Base-by-base conservation (phyloP, 768 basidiomycete genomes). In the Phaeotremella skinneri region DNA sequence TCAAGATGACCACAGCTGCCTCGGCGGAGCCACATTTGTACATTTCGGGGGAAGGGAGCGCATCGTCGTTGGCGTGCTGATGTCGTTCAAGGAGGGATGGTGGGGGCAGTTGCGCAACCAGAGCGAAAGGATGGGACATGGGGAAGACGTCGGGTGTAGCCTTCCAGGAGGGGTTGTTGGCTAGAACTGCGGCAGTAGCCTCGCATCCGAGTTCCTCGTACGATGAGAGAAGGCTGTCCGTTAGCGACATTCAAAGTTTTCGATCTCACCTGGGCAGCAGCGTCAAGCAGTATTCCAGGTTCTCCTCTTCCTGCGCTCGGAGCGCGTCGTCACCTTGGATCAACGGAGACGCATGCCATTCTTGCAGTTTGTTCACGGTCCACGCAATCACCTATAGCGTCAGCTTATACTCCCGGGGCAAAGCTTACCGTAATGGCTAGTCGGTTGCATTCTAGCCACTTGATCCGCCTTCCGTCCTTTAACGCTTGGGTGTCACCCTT, bases 401-500 rank as follows among this genome's bases (percentile, higher is more conserved):
- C 27, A 20, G 29, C 25, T 30, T 23, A 20, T 14, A 14, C 23
- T 20, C 34, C 90, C 84, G 7, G 88, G 90, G 26, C 21, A 6
- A 3, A 30, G 60, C 92, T 79, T 42, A 94, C 88, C 0, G 91
- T 91, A 41, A 92, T 85, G 59, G 89, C 91, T 27, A 98, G 81
- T n/a, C 94, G 83, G 57, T 87, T 87, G 61, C 85, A 86, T 76
- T 98, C 93, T 61, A 98, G 71, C 93, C 93, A 97, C 52, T 81
- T 82, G 25, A 94, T 82, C 7, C 89, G 83, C n/a, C 87, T 86
- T 7, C 82, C 80, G 72, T 96, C 91, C 45, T 84, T 82, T 20
- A 79, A 81, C 34, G 70, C 76, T 59, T 91, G 88, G 2, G 83
- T 79, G 62, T 93, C 91, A 55, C 81, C 84, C 1, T 83, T 78